Percentiles rank a stretch among this genome's conserved stretches.
Conservation (phyloP, 208 protist genomes). For the Crithidia expoeki region DNA sequence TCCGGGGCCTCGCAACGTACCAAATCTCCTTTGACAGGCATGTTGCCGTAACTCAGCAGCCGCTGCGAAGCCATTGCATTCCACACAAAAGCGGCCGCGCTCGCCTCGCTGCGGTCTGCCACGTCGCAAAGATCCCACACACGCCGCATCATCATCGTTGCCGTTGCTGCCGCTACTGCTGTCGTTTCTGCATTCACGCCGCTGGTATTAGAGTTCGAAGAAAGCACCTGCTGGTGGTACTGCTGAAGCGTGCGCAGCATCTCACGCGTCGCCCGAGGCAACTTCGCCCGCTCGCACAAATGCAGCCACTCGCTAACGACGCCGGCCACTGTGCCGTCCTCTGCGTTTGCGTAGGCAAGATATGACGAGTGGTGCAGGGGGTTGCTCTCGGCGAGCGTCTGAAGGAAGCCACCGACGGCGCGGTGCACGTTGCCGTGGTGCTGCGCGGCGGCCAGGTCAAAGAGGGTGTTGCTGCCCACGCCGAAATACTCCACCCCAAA, state of each 20-base stretch:
- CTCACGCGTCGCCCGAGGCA: slow-evolving; percentile 27
- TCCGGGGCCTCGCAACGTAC: slow-evolving; percentile 30
- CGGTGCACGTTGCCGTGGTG: slow-evolving; percentile 35
- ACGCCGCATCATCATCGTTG: slow-evolving; percentile 16
- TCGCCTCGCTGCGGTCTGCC: slow-evolving; percentile 21
- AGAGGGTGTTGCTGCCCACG: slow-evolving; percentile 56
- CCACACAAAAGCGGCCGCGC: slow-evolving; percentile 79
- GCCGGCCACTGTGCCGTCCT: slow-evolving; percentile 43
- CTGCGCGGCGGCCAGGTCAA: slow-evolving; percentile 60
- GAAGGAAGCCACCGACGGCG: slow-evolving; percentile 57
- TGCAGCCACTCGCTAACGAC: slow-evolving; percentile 53
- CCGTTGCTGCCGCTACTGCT: background rate
- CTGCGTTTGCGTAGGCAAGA: slow-evolving; percentile 68
- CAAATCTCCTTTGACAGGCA: slow-evolving; percentile 70
- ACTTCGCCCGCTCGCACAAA: slow-evolving; percentile 35
- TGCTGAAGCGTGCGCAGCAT: slow-evolving; percentile 38
- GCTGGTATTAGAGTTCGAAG: too few species aligned
- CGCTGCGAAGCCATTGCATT: slow-evolving; percentile 86
- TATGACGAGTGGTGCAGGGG: slow-evolving; percentile 67
- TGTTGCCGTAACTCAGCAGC: slow-evolving; percentile 39
- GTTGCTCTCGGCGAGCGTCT: slow-evolving; percentile 68
- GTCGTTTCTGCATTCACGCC: too few species aligned
- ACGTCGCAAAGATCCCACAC: slow-evolving; percentile 45
- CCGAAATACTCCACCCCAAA: slow-evolving; percentile 79
- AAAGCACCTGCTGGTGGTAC: slow-evolving; percentile 41